These are phyloP conservation scores for Pythium dissotocum DNA, from an alignment of 352 stramenopile species.

Conservation along the genomic window DNA sequence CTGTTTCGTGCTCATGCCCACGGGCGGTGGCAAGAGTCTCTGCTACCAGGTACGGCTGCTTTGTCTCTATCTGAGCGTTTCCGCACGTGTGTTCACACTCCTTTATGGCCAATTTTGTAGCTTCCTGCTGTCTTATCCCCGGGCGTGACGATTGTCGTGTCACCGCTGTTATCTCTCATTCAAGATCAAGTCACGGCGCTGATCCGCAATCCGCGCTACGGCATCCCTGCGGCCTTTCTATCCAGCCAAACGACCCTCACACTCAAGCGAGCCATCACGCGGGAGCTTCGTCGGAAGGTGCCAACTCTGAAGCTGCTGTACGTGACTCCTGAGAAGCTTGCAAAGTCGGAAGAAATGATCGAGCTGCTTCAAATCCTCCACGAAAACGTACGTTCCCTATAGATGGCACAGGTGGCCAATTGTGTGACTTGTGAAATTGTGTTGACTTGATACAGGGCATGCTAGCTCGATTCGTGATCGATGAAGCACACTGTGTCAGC, in stretches of 20 bases:
- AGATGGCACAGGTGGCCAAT: too few relatives aligned
- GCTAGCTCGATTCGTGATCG: conserved; percentile 94
- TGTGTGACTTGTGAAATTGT: background rate
- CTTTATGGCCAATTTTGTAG: background rate
- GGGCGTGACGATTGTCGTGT: conserved; percentile 93
- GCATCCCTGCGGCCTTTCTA: conserved; percentile 72
- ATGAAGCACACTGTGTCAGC: conserved; percentile 90
- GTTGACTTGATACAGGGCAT: conserved; percentile 37
- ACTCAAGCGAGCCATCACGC: conserved; percentile 60
- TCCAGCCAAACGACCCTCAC: conserved; percentile 72
- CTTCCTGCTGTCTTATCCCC: conserved; percentile 61
- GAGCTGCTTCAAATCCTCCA: conserved; percentile 55
- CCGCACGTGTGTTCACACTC: background rate
- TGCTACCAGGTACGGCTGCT: conserved; percentile 84
- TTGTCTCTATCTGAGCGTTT: too few relatives aligned
- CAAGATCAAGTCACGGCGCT: conserved; percentile 91
- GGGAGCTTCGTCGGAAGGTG: conserved; percentile 78
- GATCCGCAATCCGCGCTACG: conserved; percentile 59
- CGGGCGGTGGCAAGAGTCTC: conserved; percentile 90
- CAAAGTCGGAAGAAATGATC: conserved; percentile 74
- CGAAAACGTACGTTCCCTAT: conserved; percentile 32
- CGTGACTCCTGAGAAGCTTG: conserved; percentile 95
- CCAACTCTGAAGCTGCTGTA: conserved; percentile 90
- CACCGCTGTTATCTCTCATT: conserved; percentile 93
- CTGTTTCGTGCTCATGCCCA: conserved; percentile 95